Evolutionary conservation across 2,329 filamentous ascomycete genomes (phyloP).

Genomic region (Tolypocladium ophioglossoides): DNA sequence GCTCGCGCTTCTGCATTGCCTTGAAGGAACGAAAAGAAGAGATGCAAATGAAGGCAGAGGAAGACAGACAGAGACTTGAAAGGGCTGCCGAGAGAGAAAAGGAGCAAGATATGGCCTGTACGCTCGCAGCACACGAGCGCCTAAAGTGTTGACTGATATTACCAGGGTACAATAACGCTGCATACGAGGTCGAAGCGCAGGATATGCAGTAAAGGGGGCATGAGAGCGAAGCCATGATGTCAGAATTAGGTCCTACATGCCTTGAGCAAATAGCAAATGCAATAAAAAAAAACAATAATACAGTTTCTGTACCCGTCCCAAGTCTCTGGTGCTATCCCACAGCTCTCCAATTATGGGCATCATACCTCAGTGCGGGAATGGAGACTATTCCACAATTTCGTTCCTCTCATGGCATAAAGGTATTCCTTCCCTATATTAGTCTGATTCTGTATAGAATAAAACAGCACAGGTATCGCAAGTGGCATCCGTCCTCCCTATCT

Average conservation of each 20-base stretch:
- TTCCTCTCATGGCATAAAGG: background rate
- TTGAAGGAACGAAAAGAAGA: slow-evolving; percentile 40
- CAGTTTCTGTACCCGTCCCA: background rate
- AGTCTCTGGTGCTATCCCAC: background rate
- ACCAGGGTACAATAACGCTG: background rate
- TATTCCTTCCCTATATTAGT: background rate
- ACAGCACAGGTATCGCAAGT: background rate
- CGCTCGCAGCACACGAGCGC: background rate
- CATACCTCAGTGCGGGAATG: background rate
- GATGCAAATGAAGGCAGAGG: slow-evolving; percentile 28
- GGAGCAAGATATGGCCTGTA: slow-evolving; percentile 1
- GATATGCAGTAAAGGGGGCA: too few species aligned
- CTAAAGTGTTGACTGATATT: too few species aligned
- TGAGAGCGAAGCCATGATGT: background rate
- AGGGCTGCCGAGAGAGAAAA: slow-evolving; percentile 11
- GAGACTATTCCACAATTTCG: background rate
- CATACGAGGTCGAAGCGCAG: too few species aligned
- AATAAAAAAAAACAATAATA: background rate
- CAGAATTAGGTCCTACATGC: background rate
- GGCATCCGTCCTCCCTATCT: background rate
- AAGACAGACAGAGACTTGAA: slow-evolving; percentile 19
- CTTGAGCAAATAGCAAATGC: background rate
- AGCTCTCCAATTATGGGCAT: background rate
- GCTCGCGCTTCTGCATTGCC: slow-evolving; percentile 52
- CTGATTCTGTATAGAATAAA: background rate